phyloP scores from a whole-genome alignment of 192 early-diverging fungal species.

The Coemansia sp. region DNA sequence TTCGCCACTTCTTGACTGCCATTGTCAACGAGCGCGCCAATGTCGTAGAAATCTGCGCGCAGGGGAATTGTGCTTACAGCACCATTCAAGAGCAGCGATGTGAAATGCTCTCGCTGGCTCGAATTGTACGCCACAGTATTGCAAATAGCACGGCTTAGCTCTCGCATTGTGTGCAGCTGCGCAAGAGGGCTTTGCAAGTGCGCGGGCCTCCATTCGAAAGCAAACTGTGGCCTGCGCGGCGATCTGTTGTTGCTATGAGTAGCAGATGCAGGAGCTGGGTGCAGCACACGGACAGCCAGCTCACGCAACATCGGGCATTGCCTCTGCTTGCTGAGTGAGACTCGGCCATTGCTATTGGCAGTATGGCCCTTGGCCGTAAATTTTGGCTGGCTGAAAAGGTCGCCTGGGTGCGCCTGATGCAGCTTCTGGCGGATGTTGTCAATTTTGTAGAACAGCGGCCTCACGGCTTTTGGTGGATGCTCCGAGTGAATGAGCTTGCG shows the following conservation, averaged over 20 bases:
- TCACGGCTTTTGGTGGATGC: slow-evolving; percentile 11
- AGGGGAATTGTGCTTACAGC: slow-evolving; percentile 19
- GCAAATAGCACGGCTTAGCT: slow-evolving; percentile 24
- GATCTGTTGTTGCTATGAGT: not conserved
- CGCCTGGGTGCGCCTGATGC: slow-evolving; percentile 8
- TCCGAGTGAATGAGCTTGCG: slow-evolving; percentile 30
- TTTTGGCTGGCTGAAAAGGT: slow-evolving; percentile 25
- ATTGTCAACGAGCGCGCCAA: slow-evolving; percentile 34
- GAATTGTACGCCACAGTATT: not conserved
- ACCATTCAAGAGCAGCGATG: slow-evolving; percentile 20
- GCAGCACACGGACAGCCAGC: not conserved
- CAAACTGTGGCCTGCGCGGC: not conserved
- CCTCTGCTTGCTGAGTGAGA: not conserved
- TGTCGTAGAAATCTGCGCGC: slow-evolving; percentile 42
- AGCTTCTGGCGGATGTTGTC: slow-evolving; percentile 31
- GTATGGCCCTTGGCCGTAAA: not conserved
- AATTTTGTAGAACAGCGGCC: slow-evolving; percentile 16
- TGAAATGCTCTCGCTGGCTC: slow-evolving; percentile 10
- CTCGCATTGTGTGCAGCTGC: slow-evolving; percentile 25
- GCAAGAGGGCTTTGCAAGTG: slow-evolving; percentile 22
- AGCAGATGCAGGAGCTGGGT: not conserved
- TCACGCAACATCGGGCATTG: slow-evolving; percentile 23
- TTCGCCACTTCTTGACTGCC: not conserved
- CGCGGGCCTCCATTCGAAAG: not conserved
- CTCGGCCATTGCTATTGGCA: not conserved